Evolutionary conservation across 306 rosid genomes (phyloP).

Genomic region (Dalbergia oliveri): DNA sequence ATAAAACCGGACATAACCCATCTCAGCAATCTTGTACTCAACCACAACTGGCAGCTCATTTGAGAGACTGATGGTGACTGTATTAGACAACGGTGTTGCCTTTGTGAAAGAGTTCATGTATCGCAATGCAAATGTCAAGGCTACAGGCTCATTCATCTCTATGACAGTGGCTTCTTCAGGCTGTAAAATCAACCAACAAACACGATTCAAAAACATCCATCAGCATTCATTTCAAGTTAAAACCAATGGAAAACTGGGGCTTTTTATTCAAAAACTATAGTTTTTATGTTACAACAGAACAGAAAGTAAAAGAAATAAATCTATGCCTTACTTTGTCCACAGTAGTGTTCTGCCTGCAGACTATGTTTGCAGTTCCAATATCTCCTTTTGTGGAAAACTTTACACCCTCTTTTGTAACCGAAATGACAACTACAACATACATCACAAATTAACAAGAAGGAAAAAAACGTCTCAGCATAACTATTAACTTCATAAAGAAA

Average conservation of each 20-base stretch:
- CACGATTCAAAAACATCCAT: background rate
- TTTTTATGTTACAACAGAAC: background rate
- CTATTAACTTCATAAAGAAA: background rate
- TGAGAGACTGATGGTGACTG: constrained; percentile 70
- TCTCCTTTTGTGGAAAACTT: constrained; percentile 96
- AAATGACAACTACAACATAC: constrained; percentile 78
- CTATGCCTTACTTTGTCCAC: constrained; percentile 83
- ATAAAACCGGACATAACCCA: constrained; percentile 78
- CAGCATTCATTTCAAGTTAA: constrained; percentile 1
- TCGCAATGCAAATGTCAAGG: constrained; percentile 86
- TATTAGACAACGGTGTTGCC: constrained; percentile 82
- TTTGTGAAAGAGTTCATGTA: constrained; percentile 95
- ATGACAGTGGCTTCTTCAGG: constrained; percentile 69
- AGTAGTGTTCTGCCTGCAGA: constrained; percentile 88
- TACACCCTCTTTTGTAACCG: constrained; percentile 94
- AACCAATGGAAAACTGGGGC: background rate
- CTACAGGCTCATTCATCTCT: constrained; percentile 91
- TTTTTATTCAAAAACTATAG: background rate
- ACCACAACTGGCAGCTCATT: constrained; percentile 74
- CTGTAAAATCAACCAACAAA: constrained; percentile 46
- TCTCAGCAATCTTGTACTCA: constrained; percentile 63
- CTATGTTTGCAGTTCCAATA: constrained; percentile 91
- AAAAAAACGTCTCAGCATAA: background rate
- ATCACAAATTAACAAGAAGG: background rate
- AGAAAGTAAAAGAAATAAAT: background rate